Percentiles rank a stretch among this genome's conserved stretches.
Evolutionary conservation across 768 basidiomycete species (phyloP).

Genomic region (Psilocybe cubensis): DNA sequence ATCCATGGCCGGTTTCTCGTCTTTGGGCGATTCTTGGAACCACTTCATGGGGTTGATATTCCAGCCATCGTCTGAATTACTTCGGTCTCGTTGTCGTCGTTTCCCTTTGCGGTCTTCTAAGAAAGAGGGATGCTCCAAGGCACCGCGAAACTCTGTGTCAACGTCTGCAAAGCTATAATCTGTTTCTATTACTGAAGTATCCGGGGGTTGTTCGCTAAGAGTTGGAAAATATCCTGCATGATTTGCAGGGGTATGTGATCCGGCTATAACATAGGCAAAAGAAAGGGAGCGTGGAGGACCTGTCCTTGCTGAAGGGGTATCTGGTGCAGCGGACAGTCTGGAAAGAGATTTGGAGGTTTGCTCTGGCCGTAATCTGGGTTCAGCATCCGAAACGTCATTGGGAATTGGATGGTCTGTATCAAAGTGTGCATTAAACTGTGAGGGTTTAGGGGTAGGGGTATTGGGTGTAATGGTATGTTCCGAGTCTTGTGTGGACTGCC

Average conservation of each 20-base stretch:
- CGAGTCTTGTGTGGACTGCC: conserved; percentile 19
- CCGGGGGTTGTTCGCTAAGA: conserved; percentile 32
- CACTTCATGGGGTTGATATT: conserved; percentile 49
- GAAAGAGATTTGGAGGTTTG: conserved; percentile 19
- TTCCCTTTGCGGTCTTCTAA: conserved; percentile 55
- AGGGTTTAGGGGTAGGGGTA: not conserved
- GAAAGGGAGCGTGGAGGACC: conserved; percentile 78
- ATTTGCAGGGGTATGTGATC: conserved; percentile 33
- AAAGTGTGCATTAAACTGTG: conserved; percentile 1
- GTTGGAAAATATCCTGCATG: conserved; percentile 9
- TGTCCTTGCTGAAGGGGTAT: conserved; percentile 67
- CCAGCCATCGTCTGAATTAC: conserved; percentile 53
- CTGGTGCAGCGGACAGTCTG: conserved; percentile 31
- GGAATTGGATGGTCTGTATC: conserved; percentile 5
- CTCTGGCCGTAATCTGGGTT: conserved; percentile 12
- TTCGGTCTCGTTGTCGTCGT: conserved; percentile 32
- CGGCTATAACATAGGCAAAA: conserved; percentile 58
- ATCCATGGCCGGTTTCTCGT: conserved; percentile 44
- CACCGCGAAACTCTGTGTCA: conserved; percentile 61
- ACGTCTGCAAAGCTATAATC: conserved; percentile 39
- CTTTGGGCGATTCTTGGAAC: conserved; percentile 55
- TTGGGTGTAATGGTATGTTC: conserved; percentile 14
- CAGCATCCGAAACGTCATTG: conserved; percentile 7
- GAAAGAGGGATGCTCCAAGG: conserved; percentile 49
- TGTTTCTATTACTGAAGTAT: conserved; percentile 30